Evolutionary conservation across 805 yeast species (phyloP).

Genomic region (Myxozyma geophila): DNA sequence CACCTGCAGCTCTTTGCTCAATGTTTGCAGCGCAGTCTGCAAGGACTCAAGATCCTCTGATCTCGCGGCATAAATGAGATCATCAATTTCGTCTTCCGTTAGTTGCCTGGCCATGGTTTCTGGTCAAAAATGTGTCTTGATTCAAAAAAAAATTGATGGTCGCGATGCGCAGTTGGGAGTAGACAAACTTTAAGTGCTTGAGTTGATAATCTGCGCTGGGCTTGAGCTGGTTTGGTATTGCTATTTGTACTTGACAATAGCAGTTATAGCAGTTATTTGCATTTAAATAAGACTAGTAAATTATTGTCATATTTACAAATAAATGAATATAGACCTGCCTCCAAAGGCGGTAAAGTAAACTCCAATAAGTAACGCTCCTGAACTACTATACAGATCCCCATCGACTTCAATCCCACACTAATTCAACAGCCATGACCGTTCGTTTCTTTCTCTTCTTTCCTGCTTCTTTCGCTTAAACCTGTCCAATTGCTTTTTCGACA

Average conservation of each 20-base stretch:
- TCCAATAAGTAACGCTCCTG: background rate
- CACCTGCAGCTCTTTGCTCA: constrained; percentile 31
- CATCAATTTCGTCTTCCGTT: constrained; percentile 77
- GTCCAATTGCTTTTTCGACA: constrained; percentile 38
- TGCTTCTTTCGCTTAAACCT: constrained; percentile 33
- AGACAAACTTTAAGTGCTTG: background rate
- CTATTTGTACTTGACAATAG: too few relatives aligned
- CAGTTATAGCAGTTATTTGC: too few relatives aligned
- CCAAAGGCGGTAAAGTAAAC: too few relatives aligned
- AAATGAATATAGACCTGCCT: too few relatives aligned
- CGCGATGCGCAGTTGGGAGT: constrained; percentile 10
- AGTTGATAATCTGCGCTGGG: too few relatives aligned
- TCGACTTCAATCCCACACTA: background rate
- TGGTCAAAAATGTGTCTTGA: background rate
- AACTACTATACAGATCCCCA: background rate
- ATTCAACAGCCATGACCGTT: constrained; percentile 34
- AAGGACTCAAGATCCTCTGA: constrained; percentile 83
- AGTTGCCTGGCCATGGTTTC: constrained; percentile 13
- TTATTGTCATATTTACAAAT: too few relatives aligned
- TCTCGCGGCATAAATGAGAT: constrained; percentile 81
- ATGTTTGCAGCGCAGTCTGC: constrained; percentile 65
- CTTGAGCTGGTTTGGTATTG: too few relatives aligned
- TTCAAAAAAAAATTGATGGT: background rate
- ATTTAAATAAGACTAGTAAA: too few relatives aligned
- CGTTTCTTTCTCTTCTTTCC: constrained; percentile 38